Conservation (phyloP, 495 filamentous ascomycete species). For the Penicillium cinerascens region DNA sequence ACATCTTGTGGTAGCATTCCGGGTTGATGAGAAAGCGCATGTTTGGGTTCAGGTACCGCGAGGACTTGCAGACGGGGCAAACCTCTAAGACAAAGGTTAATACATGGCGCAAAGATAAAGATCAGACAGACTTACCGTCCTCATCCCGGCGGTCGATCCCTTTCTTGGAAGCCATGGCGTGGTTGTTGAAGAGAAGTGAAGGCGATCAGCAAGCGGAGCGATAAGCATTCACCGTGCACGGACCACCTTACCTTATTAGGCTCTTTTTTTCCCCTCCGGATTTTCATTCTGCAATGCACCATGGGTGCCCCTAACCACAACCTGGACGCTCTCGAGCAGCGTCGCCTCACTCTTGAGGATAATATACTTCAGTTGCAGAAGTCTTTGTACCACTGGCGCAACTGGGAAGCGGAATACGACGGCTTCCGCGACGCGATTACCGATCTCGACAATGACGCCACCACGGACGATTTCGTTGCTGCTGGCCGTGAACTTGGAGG, state of each 20-base stretch:
- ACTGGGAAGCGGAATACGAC: slow-evolving; percentile 88
- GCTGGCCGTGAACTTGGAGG: slow-evolving; percentile 49
- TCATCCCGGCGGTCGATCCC: slow-evolving; percentile 44
- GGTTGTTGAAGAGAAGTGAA: slow-evolving; percentile 6
- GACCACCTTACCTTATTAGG: slow-evolving; percentile 15
- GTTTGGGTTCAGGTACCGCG: slow-evolving; percentile 87
- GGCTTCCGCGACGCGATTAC: slow-evolving; percentile 75
- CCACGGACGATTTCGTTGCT: slow-evolving; percentile 47
- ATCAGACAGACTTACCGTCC: slow-evolving; percentile 39
- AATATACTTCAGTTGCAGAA: slow-evolving; percentile 70
- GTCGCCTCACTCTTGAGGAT: slow-evolving; percentile 68
- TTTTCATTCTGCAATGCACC: background rate
- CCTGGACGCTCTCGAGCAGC: slow-evolving; percentile 61
- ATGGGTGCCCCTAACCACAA: slow-evolving; percentile 36
- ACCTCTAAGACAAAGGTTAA: slow-evolving; percentile 57
- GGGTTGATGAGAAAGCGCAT: slow-evolving; percentile 95
- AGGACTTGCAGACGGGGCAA: slow-evolving; percentile 95
- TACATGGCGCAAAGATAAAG: background rate
- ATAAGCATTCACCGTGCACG: slow-evolving; percentile 23
- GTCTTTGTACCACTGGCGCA: slow-evolving; percentile 81
- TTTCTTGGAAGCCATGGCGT: slow-evolving; percentile 36
- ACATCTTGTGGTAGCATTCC: slow-evolving; percentile 99
- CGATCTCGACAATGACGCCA: slow-evolving; percentile 47
- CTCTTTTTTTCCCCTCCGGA: slow-evolving; percentile 13
- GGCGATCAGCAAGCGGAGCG: slow-evolving; percentile 7